Evolutionary conservation across 2,329 filamentous ascomycete genomes (phyloP).

Genomic region (Cladosporium sp.): DNA sequence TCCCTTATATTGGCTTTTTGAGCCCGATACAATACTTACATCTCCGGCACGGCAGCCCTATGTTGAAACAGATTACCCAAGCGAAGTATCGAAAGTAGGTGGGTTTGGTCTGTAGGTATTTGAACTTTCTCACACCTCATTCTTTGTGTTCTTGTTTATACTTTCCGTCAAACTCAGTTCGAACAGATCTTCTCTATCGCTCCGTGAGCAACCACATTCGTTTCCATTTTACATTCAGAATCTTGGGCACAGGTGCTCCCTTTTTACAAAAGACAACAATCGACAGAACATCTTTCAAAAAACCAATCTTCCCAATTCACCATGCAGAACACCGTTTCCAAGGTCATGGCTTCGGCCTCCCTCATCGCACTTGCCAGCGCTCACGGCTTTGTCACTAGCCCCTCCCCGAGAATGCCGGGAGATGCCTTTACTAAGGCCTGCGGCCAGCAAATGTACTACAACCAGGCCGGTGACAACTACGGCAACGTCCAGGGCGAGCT

Average conservation of each 20-base stretch:
- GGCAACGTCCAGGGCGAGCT: slow-evolving; percentile 56
- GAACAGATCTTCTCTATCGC: slow-evolving; percentile 3
- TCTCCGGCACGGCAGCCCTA: slow-evolving; percentile 5
- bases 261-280: not conserved
- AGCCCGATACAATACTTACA: not conserved
- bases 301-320: not conserved
- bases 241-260: slow-evolving; percentile 10
- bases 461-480: slow-evolving; percentile 51
- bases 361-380: slow-evolving; percentile 46
- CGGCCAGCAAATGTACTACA: slow-evolving; percentile 52
- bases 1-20: not conserved
- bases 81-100: not conserved
- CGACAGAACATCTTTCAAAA: not conserved
- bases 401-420: slow-evolving; percentile 48
- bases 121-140: not conserved
- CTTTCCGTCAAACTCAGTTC: not conserved
- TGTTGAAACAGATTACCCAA: slow-evolving; percentile 8
- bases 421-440: slow-evolving; percentile 49
- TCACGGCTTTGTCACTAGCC: slow-evolving; percentile 52
- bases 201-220: slow-evolving; percentile 11
- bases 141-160: not conserved
- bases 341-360: slow-evolving; percentile 28
- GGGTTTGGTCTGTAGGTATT: not conserved
- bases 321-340: slow-evolving; percentile 12
- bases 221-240: slow-evolving; percentile 4